Conservation (phyloP, 1,284 basidiomycete genomes). For the Papiliotrema terrestris region DNA sequence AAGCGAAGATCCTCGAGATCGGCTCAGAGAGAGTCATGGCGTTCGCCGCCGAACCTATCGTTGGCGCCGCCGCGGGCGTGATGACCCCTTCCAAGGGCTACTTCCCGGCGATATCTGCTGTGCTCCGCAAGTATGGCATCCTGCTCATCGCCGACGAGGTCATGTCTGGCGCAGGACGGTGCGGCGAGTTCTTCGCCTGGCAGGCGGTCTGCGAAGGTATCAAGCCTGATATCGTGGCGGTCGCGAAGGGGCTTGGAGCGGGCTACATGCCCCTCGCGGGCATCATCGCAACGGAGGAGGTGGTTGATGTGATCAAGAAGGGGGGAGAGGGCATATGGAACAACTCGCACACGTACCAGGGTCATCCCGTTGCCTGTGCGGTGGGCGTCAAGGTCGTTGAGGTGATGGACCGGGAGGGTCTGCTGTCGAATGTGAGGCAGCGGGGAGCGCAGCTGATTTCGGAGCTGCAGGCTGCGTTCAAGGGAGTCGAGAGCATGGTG, state of each 20-base stretch:
- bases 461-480: too few relatives aligned
- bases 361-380: constrained; percentile 68
- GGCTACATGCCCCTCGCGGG: constrained; percentile 82
- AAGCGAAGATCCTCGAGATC: constrained; percentile 74
- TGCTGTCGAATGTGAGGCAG: too few relatives aligned
- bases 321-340: constrained; percentile 58
- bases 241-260: constrained; percentile 82
- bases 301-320: constrained; percentile 66
- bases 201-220: constrained; percentile 64
- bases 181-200: constrained; percentile 75
- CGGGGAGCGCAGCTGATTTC: too few relatives aligned
- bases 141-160: constrained; percentile 83
- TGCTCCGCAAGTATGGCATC: constrained; percentile 81
- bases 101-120: constrained; percentile 66
- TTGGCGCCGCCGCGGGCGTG: constrained; percentile 72
- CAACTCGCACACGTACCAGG: constrained; percentile 85
- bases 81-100: constrained; percentile 39
- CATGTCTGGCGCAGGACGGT: constrained; percentile 81
- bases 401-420: constrained; percentile 64
- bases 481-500: too few relatives aligned
- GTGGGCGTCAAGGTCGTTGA: constrained; percentile 74
- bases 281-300: constrained; percentile 65
- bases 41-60: constrained; percentile 49
- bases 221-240: constrained; percentile 71
- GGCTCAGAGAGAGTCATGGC: constrained; percentile 67